Evolutionary conservation across 2,329 filamentous ascomycete species (phyloP).

Genomic region (Claviceps capensis): DNA sequence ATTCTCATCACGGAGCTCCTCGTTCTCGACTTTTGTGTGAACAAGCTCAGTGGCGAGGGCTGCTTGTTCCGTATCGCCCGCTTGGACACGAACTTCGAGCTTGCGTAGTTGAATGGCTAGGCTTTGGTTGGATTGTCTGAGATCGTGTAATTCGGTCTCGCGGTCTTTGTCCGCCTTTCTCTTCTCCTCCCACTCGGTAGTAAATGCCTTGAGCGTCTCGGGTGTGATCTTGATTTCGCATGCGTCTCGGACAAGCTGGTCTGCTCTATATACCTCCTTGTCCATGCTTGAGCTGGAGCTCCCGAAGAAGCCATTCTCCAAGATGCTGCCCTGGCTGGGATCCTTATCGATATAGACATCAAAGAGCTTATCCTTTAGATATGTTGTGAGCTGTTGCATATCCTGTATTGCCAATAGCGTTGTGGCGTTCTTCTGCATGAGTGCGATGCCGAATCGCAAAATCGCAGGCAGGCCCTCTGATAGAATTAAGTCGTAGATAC

Average conservation of each 20-base stretch:
- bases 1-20: constrained; percentile 77
- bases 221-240: constrained; percentile 77
- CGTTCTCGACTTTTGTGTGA: constrained; percentile 83
- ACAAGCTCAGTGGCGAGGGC: constrained; percentile 84
- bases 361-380: constrained; percentile 86
- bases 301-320: constrained; percentile 96
- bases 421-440: constrained; percentile 88
- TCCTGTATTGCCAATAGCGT: constrained; percentile 73
- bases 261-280: constrained; percentile 90
- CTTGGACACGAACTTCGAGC: constrained; percentile 77
- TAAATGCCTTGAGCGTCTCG: constrained; percentile 69
- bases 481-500: constrained; percentile 90
- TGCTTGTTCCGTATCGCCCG: constrained; percentile 81
- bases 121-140: constrained; percentile 52
- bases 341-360: constrained; percentile 94
- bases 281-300: constrained; percentile 79
- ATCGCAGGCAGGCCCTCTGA: constrained; percentile 90
- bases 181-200: constrained; percentile 84
- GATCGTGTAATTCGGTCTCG: constrained; percentile 63
- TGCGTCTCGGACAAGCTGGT: constrained; percentile 84
- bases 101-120: constrained; percentile 66
- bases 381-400: constrained; percentile 78
- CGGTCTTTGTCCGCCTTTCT: constrained; percentile 68
- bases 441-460: constrained; percentile 81
- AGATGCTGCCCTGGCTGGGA: constrained; percentile 79